Percentiles rank a stretch among this genome's conserved stretches.
Conservation (phyloP, 2,329 filamentous ascomycete species). For the Colletotrichum chlorophyti region DNA sequence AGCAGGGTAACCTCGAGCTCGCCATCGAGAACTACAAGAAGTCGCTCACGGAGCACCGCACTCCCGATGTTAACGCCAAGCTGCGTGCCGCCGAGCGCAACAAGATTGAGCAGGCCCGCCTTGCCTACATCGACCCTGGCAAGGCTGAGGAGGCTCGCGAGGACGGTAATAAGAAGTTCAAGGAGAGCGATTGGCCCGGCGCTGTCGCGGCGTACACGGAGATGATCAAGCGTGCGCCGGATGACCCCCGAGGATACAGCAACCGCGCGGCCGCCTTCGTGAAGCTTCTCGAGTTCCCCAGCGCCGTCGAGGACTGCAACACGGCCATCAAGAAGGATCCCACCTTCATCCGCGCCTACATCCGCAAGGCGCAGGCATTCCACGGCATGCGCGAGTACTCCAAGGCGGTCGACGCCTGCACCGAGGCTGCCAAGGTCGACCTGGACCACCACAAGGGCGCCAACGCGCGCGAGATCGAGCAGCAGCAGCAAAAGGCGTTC, state of each 20-base stretch:
- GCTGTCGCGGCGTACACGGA: conserved; percentile 94
- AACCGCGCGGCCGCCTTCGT: conserved; percentile 97
- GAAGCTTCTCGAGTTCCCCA: conserved; percentile 95
- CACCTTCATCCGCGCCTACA: conserved; percentile 93
- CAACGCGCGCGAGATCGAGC: conserved; percentile 89
- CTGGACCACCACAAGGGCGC: conserved; percentile 71
- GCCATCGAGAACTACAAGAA: conserved; percentile 92
- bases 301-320: conserved; percentile 91
- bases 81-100: conserved; percentile 88
- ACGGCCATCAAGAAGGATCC: conserved; percentile 88
- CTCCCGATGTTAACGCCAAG: conserved; percentile 91
- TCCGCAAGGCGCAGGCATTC: conserved; percentile 94
- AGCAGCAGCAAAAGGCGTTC: conserved; percentile 92
- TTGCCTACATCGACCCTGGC: conserved; percentile 85
- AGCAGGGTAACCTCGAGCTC: conserved; percentile 77
- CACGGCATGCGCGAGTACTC: conserved; percentile 99
- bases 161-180: conserved; percentile 96
- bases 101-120: conserved; percentile 77
- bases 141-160: conserved; percentile 97
- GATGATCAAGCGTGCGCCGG: conserved; percentile 94
- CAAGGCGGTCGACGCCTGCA: conserved; percentile 89
- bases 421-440: conserved; percentile 81
- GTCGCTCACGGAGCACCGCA: conserved; percentile 95
- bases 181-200: conserved; percentile 92
- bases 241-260: conserved; percentile 93